Conservation (phyloP, 2,329 filamentous ascomycete genomes). For the Anthostomella pinea region DNA sequence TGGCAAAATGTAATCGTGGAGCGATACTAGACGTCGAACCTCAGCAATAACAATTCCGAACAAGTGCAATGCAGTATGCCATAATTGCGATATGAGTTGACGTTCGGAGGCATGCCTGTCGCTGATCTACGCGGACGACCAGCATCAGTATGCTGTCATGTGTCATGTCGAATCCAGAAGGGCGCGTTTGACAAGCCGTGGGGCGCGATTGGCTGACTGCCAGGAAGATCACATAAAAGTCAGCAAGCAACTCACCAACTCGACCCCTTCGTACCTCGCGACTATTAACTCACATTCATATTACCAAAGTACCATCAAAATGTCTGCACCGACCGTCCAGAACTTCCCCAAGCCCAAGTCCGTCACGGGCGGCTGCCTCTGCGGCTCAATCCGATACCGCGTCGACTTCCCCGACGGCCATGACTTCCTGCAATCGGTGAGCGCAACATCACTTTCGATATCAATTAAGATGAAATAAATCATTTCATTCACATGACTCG, state of each 20-base stretch:
- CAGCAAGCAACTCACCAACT: neutral
- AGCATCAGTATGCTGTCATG: neutral
- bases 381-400: slow-evolving; percentile 46
- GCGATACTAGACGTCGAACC: neutral
- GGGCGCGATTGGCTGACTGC: slow-evolving; percentile 2
- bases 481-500: neutral
- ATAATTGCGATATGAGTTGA: no score
- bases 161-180: slow-evolving; percentile 10
- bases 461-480: no score
- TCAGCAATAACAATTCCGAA: no score
- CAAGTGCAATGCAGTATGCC: no score
- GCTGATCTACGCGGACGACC: neutral
- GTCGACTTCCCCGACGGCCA: slow-evolving; percentile 44
- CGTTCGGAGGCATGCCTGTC: neutral
- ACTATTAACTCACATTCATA: neutral
- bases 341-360: slow-evolving; percentile 26
- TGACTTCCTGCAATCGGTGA: slow-evolving; percentile 36
- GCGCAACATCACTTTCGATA: slow-evolving; percentile 1
- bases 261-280: neutral
- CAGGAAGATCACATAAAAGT: neutral
- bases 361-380: slow-evolving; percentile 52
- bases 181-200: slow-evolving; percentile 21
- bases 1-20: no score
- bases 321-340: slow-evolving; percentile 12
- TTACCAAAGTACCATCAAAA: neutral